phyloP scores from a whole-genome alignment of 768 basidiomycete species.

The Rhodotorula diobovata region DNA sequence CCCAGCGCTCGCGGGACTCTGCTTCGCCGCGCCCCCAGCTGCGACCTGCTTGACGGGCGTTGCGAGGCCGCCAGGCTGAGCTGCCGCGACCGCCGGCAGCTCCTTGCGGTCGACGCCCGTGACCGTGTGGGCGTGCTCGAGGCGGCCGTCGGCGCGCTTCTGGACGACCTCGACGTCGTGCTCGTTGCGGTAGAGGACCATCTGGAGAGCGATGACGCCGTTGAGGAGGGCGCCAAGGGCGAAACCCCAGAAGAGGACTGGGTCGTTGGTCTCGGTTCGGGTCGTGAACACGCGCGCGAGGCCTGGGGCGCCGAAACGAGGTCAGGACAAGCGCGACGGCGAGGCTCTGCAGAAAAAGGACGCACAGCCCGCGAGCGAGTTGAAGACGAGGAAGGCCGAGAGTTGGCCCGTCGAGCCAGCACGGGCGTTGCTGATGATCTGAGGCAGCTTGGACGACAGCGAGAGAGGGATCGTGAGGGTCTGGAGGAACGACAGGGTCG shows the following conservation, averaged over 20 bases:
- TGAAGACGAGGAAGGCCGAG: constrained; percentile 82
- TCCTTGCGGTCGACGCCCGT: neutral
- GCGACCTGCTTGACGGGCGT: constrained; percentile 6
- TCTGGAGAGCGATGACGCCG: constrained; percentile 55
- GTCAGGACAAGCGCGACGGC: neutral
- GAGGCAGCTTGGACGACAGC: constrained; percentile 87
- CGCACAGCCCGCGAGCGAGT: constrained; percentile 66
- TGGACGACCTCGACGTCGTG: neutral
- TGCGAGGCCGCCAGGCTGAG: neutral
- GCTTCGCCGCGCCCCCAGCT: neutral
- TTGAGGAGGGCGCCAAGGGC: constrained; percentile 77
- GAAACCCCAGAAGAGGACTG: constrained; percentile 75
- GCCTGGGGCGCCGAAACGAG: constrained; percentile 44
- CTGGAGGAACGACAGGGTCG: constrained; percentile 66
- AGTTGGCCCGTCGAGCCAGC: constrained; percentile 83
- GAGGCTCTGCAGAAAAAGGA: neutral
- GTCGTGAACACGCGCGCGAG: constrained; percentile 91
- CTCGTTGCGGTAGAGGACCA: constrained; percentile 31
- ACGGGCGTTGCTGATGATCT: constrained; percentile 75
- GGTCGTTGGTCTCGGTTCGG: constrained; percentile 77
- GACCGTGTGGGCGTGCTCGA: too few species aligned
- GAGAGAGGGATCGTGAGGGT: constrained; percentile 82
- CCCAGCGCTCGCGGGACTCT: neutral
- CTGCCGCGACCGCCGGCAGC: neutral
- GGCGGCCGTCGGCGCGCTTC: neutral